Evolutionary conservation across 805 yeast species (phyloP).

Genomic region (Nakazawaea sp.): DNA sequence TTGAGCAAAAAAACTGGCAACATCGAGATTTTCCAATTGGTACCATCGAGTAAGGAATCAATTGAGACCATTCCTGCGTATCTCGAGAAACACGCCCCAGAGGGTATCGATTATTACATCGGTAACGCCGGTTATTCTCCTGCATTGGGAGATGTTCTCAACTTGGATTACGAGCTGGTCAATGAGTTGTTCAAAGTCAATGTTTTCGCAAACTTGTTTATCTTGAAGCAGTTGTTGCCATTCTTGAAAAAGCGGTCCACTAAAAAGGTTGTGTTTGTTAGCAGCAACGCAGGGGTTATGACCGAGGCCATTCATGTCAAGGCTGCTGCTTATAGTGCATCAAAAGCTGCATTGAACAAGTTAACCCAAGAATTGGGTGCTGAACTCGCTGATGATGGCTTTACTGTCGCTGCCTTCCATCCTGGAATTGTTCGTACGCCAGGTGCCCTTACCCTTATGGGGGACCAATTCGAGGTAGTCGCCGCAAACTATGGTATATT

Average conservation of each 20-base stretch:
- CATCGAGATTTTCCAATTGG: conserved; percentile 18
- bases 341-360: conserved; percentile 31
- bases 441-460: no score
- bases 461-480: no score
- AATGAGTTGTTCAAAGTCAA: conserved; percentile 16
- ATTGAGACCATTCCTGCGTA: no score
- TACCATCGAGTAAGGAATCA: no score
- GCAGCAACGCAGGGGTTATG: conserved; percentile 21
- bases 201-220: conserved; percentile 19
- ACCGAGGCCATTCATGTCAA: conserved; percentile 13
- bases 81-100: no score
- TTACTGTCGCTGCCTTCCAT: conserved; percentile 21
- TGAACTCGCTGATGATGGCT: conserved; percentile 18
- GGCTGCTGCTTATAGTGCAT: conserved; percentile 26
- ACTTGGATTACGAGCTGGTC: conserved; percentile 5
- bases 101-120: conserved; percentile 21
- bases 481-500: neutral
- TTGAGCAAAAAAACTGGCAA: conserved; percentile 11
- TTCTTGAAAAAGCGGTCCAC: conserved; percentile 14
- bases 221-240: conserved; percentile 17
- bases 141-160: neutral
- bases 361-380: conserved; percentile 19
- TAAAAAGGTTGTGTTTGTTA: conserved; percentile 20
- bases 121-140: conserved; percentile 21
- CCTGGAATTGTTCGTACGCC: conserved; percentile 30